phyloP scores from a whole-genome alignment of 129 eudicot genomes.

The Ambrosia artemisiifolia region DNA sequence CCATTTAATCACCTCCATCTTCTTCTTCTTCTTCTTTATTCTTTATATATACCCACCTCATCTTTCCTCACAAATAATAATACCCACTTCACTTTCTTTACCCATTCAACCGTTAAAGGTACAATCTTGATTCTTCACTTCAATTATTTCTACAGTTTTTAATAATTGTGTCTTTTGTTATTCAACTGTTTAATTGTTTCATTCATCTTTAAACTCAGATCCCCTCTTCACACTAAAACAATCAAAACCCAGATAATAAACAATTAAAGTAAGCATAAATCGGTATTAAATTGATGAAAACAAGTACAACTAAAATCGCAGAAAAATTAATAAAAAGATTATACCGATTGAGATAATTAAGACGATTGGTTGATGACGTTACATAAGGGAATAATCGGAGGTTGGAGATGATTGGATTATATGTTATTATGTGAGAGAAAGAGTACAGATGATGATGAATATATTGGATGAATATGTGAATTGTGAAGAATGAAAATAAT shows the following conservation, averaged over 20 bases:
- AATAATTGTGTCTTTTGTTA: no score
- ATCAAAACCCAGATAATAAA: slow-evolving; percentile 15
- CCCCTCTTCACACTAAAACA: slow-evolving; percentile 27
- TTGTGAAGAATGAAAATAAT: background rate
- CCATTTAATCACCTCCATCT: no score
- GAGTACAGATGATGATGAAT: background rate
- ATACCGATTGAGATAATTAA: slow-evolving; percentile 30
- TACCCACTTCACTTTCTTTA: no score
- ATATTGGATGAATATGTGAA: slow-evolving; percentile 21
- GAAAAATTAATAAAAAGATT: slow-evolving; percentile 12
- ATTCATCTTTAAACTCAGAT: slow-evolving; percentile 38
- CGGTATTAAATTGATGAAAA: slow-evolving; percentile 2
- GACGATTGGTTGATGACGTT: background rate
- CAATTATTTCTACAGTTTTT: no score
- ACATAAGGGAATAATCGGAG: slow-evolving; percentile 16
- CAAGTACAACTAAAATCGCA: background rate
- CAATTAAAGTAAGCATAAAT: background rate
- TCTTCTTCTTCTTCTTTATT: no score
- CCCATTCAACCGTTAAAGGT: no score
- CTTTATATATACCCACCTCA: no score
- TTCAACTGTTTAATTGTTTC: no score
- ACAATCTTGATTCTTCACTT: no score
- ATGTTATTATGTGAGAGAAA: slow-evolving; percentile 15
- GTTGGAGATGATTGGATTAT: background rate
- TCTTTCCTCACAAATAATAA: no score